phyloP scores from a whole-genome alignment of 257 asterid species.

The Nicotiana otophora region DNA sequence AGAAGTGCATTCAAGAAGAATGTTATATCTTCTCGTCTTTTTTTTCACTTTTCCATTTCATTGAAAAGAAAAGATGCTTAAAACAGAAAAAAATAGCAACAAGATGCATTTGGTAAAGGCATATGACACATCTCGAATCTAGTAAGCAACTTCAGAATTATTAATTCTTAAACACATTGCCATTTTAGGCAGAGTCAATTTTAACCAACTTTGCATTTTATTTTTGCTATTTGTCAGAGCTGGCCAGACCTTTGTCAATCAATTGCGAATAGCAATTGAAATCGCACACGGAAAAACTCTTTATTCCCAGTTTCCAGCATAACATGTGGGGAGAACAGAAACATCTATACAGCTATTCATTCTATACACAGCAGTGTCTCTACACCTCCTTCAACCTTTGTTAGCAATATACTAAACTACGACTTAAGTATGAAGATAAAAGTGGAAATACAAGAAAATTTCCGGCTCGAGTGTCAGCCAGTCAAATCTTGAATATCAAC shows the following conservation, averaged over 20 bases:
- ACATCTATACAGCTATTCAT: not conserved
- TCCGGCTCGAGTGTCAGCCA: not conserved
- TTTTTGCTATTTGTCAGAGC: not conserved
- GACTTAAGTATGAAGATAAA: not conserved
- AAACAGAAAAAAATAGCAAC: not conserved
- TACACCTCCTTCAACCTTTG: not conserved
- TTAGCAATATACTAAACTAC: not conserved
- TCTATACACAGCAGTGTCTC: not conserved
- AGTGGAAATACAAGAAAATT: not conserved
- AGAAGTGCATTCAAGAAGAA: not conserved
- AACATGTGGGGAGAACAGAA: not conserved
- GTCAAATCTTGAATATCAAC: not conserved
- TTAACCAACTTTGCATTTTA: not conserved
- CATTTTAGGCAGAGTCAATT: not conserved
- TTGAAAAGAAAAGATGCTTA: not conserved
- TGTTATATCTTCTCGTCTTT: not conserved
- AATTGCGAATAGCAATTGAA: not conserved
- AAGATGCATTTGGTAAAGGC: not conserved
- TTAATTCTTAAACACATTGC: not conserved
- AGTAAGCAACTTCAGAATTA: not conserved
- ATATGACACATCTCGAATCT: not conserved
- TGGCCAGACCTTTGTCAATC: not conserved
- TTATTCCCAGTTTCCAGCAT: not conserved
- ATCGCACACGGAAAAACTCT: not conserved
- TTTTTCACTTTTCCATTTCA: not conserved